Percentiles rank a stretch among this genome's conserved stretches.
Conservation (phyloP, 2,329 filamentous ascomycete genomes). For the Celoporthe dispersa region DNA sequence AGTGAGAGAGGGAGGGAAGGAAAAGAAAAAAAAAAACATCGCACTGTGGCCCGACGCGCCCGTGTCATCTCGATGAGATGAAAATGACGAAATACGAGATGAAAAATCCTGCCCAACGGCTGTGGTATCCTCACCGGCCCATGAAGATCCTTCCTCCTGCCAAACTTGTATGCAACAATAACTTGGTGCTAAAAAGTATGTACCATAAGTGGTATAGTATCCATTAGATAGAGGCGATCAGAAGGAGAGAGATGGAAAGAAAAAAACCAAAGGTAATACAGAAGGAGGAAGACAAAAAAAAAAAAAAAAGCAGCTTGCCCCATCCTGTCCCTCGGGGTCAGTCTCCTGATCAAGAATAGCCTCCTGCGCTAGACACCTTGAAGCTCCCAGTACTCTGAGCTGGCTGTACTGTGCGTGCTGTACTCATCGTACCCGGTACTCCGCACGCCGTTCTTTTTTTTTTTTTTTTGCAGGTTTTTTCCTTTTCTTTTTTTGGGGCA, state of each 20-base stretch:
- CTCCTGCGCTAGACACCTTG: slow-evolving; percentile 9
- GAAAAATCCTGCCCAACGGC: background rate
- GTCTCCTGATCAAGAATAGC: slow-evolving; percentile 23
- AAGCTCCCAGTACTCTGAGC: background rate
- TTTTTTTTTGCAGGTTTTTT: background rate
- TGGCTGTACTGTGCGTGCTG: background rate
- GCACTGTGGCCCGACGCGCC: background rate
- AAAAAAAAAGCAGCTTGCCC: background rate
- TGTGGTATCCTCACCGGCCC: background rate
- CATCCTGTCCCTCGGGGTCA: slow-evolving; percentile 20
- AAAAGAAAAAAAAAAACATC: background rate
- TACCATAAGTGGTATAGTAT: background rate
- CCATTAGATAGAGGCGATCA: background rate
- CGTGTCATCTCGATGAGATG: slow-evolving; percentile 16
- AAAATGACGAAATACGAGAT: slow-evolving; percentile 22
- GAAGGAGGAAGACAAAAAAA: slow-evolving; percentile 4
- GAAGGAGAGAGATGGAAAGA: no score
- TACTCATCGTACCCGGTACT: background rate
- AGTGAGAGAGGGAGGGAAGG: no score
- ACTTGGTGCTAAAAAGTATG: background rate
- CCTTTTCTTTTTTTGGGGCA: no score
- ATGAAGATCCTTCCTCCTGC: slow-evolving; percentile 3
- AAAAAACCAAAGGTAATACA: slow-evolving; percentile 6
- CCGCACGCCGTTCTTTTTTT: slow-evolving; percentile 1
- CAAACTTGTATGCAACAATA: background rate